A percentile compares a stretch with the other conserved stretches of the same genome.
phyloP scores from a whole-genome alignment of 2,329 filamentous ascomycete genomes.

The Tolypocladium ovalisporum region DNA sequence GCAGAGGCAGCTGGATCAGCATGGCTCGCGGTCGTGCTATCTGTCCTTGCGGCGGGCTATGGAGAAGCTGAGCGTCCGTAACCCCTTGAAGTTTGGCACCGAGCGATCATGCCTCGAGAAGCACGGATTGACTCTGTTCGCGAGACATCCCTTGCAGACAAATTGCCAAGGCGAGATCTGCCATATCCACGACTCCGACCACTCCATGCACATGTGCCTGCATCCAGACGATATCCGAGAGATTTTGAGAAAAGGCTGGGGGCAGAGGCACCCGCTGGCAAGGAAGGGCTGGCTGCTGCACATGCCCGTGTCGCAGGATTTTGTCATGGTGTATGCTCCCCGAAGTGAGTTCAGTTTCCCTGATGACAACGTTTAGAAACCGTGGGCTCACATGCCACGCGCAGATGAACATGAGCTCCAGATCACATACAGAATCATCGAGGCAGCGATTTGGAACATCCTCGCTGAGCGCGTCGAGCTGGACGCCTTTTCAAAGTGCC shows the following conservation, averaged over 20 bases:
- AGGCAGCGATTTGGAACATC: constrained; percentile 62
- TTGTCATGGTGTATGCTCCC: constrained; percentile 76
- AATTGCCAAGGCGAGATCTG: constrained; percentile 73
- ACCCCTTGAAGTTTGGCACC: constrained; percentile 40
- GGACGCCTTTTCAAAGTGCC: constrained; percentile 2
- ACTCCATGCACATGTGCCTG: constrained; percentile 68
- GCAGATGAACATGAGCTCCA: constrained; percentile 54
- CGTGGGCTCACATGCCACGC: not conserved
- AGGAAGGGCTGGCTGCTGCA: constrained; percentile 50
- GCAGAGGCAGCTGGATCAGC: constrained; percentile 67
- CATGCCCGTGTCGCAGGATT: constrained; percentile 61
- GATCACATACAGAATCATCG: constrained; percentile 57
- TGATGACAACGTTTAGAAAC: not conserved
- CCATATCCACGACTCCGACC: constrained; percentile 68
- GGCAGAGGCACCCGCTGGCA: constrained; percentile 58
- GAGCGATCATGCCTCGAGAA: constrained; percentile 73
- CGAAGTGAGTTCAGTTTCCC: constrained; percentile 30
- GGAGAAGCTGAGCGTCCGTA: constrained; percentile 33
- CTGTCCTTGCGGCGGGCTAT: constrained; percentile 42
- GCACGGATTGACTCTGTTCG: constrained; percentile 67
- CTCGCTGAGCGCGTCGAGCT: constrained; percentile 33
- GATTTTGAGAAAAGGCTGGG: constrained; percentile 69
- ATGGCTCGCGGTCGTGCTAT: constrained; percentile 42
- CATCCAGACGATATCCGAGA: constrained; percentile 67
- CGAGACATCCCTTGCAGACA: constrained; percentile 51